Conservation (phyloP, 2,329 filamentous ascomycete genomes). For the Beauveria asiatica region DNA sequence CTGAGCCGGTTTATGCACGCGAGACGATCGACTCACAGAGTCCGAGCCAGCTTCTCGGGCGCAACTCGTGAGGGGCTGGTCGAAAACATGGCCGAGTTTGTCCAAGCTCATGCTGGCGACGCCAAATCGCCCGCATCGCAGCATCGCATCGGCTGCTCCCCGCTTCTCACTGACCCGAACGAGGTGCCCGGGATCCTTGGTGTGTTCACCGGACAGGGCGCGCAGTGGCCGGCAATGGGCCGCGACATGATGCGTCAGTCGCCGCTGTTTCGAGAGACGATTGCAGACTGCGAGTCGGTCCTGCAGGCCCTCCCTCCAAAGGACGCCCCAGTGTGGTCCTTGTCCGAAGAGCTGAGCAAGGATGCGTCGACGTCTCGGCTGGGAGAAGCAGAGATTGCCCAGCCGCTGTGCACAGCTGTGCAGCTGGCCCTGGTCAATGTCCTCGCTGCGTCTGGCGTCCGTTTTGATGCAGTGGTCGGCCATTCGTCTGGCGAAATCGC, state of each 20-base stretch:
- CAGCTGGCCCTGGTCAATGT: slow-evolving; percentile 21
- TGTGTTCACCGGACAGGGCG: slow-evolving; percentile 26
- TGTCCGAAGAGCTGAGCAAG: slow-evolving; percentile 14
- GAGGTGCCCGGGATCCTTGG: slow-evolving; percentile 11
- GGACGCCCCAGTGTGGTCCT: slow-evolving; percentile 18
- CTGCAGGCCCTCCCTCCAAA: slow-evolving; percentile 13
- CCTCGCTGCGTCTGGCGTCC: slow-evolving; percentile 22
- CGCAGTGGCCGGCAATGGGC: slow-evolving; percentile 24
- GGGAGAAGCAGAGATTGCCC: slow-evolving; percentile 20
- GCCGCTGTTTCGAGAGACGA: neutral
- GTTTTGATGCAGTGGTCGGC: slow-evolving; percentile 30
- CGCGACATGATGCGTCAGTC: slow-evolving; percentile 17
- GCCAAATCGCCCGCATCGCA: neutral
- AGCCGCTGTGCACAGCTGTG: slow-evolving; percentile 23
- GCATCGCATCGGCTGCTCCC: neutral
- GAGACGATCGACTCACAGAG: neutral
- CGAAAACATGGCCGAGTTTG: neutral
- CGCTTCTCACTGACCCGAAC: neutral
- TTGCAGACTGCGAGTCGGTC: slow-evolving; percentile 12
- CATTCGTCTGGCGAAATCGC: slow-evolving; percentile 44
- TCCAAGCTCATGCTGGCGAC: neutral
- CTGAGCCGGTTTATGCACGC: neutral
- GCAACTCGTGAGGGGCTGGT: neutral
- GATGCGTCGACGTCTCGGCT: slow-evolving; percentile 6
- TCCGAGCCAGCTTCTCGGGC: neutral